Base-by-base conservation (phyloP, 306 rosid species). In the Pueraria montana region DNA sequence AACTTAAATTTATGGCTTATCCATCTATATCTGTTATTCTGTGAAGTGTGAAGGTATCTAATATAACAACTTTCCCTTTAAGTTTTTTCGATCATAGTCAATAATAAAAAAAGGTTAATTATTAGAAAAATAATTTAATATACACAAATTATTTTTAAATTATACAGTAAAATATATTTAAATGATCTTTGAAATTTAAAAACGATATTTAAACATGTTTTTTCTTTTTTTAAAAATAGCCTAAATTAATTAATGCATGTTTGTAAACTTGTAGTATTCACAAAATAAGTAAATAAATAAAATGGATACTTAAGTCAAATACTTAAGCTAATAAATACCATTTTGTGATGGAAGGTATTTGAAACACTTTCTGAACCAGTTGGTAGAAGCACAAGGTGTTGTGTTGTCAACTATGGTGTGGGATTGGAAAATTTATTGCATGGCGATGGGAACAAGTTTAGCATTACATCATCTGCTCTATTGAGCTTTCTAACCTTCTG, bases 371-470 rank as follows among this genome's bases (percentile, higher is more conserved):
- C 43, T 38, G 43, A 38, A 38, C 43, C 11, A 38, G 43, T 38
- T 38, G 43, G 43, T 38, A 38, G 43, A 38, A 38, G 43, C 43
- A 43, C 49, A 10, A 43, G 14, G 4, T 43, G 14, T 10, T 42
- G 8, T 30, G 24, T 20, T 81, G 86, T 81, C 77, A 72, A 72
- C n/a, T 64, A 49, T 11, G 36, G 34, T 69, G 18, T 27, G 70
- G 21, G 81, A 45, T 66, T 66, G 86, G 64, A 20, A 18, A 82
- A 82, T 82, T 78, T 78, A 86, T 64, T 78, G 86, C 86, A 32
- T 72, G 26, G 45, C 55, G 9, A 56, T 67, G 62, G 30, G 61
- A 82, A 74, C 79, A 66, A 59, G 61, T 79, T 38, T 74, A 27
- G 32, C 82, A 74, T 83, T 79, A 74, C 84, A 79, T 86, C 86